A percentile compares a stretch with the other conserved stretches of the same genome.
Evolutionary conservation across 768 basidiomycete genomes (phyloP).

Genomic region (Suillus subaureus): DNA sequence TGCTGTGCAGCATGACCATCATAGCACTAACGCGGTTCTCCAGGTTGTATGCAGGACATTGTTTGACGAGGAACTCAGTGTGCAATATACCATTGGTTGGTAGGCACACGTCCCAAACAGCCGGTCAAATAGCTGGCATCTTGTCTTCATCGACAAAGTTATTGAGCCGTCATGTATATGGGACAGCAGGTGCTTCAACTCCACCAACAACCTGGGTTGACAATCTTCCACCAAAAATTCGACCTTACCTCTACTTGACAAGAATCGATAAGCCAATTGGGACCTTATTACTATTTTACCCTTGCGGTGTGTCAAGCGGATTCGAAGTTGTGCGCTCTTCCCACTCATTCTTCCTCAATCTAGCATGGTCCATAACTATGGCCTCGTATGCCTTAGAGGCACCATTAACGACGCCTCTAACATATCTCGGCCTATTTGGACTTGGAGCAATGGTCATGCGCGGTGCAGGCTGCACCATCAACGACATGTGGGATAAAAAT

Average conservation of each 20-base stretch:
- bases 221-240: constrained; percentile 54
- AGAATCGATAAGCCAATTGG: constrained; percentile 97
- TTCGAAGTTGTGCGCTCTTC: neutral
- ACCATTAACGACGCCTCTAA: constrained; percentile 68
- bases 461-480: constrained; percentile 97
- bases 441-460: constrained; percentile 94
- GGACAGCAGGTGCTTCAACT: constrained; percentile 7
- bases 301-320: constrained; percentile 70
- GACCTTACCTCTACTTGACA: constrained; percentile 84
- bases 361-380: constrained; percentile 99
- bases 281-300: constrained; percentile 87
- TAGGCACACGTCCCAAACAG: neutral
- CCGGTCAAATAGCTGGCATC: neutral
- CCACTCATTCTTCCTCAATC: neutral
- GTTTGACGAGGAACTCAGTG: neutral
- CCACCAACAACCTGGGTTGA: constrained; percentile 63
- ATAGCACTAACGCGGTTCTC: neutral
- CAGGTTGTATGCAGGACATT: neutral
- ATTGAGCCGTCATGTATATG: constrained; percentile 19
- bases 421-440: constrained; percentile 83
- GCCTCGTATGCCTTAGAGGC: constrained; percentile 78
- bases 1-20: neutral
- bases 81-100: neutral
- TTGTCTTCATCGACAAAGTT: neutral
- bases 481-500: constrained; percentile 97